Percentiles rank a stretch among this genome's conserved stretches.
Conservation (phyloP, 2,329 filamentous ascomycete species). For the Talaromyces sp. region DNA sequence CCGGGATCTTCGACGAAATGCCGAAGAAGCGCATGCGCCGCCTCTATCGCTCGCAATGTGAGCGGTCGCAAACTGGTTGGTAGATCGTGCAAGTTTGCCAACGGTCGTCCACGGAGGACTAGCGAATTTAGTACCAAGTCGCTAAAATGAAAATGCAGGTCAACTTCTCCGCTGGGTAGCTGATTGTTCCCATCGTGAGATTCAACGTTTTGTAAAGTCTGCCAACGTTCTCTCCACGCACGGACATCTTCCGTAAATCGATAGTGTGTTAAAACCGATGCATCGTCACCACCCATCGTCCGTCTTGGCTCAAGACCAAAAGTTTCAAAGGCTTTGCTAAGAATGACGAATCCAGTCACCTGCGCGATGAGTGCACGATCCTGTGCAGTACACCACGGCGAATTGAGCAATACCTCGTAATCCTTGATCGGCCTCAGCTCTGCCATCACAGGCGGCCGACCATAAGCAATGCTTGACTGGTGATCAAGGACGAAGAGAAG, state of each 20-base stretch:
- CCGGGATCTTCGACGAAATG: slow-evolving; percentile 36
- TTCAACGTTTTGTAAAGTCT: slow-evolving; percentile 33
- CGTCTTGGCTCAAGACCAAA: slow-evolving; percentile 49
- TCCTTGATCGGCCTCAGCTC: slow-evolving; percentile 52
- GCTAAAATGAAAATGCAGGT: slow-evolving; percentile 8
- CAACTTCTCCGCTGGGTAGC: background rate
- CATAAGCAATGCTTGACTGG: background rate
- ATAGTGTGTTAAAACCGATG: slow-evolving; percentile 36
- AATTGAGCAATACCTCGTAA: slow-evolving; percentile 44
- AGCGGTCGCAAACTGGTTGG: slow-evolving; percentile 9
- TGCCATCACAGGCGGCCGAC: slow-evolving; percentile 22
- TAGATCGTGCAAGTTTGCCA: slow-evolving; percentile 8
- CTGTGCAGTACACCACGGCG: slow-evolving; percentile 43
- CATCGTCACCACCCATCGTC: slow-evolving; percentile 43
- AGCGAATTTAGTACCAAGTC: slow-evolving; percentile 1
- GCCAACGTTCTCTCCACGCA: slow-evolving; percentile 36
- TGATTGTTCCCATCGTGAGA: background rate
- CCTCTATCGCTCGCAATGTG: slow-evolving; percentile 33
- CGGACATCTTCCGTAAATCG: slow-evolving; percentile 41
- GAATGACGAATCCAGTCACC: slow-evolving; percentile 50
- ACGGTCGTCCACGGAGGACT: background rate
- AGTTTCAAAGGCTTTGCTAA: slow-evolving; percentile 51
- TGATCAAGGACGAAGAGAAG: background rate
- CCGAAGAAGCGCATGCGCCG: slow-evolving; percentile 32
- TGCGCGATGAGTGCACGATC: slow-evolving; percentile 48